Conservation (phyloP, 768 basidiomycete species). For the Psilocybe cyanescens region DNA sequence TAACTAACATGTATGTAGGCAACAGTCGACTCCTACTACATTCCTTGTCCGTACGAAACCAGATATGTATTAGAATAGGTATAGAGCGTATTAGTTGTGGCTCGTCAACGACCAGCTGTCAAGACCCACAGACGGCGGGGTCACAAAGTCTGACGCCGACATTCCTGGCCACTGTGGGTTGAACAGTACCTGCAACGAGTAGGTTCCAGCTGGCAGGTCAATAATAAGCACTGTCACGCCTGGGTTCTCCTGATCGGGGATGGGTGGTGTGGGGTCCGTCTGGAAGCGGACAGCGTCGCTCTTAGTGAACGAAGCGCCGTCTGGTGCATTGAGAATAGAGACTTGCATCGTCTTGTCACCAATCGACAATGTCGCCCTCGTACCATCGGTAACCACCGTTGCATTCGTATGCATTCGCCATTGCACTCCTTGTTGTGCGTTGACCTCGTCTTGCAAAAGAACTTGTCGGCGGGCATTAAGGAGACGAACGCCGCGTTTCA, state of each 20-base stretch:
- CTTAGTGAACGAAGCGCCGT: conserved; percentile 68
- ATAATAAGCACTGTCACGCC: conserved; percentile 83
- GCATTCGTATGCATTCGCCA: conserved; percentile 99
- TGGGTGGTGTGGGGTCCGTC: conserved; percentile 65
- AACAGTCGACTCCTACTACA: background rate
- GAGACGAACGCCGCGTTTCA: conserved; percentile 83
- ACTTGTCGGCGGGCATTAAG: conserved; percentile 88
- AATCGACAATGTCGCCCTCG: conserved; percentile 75
- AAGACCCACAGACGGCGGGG: conserved; percentile 72
- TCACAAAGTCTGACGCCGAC: conserved; percentile 59
- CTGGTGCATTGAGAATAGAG: conserved; percentile 65
- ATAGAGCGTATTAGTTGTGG: conserved; percentile 54
- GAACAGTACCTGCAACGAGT: conserved; percentile 85
- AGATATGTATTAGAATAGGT: conserved; percentile 15
- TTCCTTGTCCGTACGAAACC: conserved; percentile 10
- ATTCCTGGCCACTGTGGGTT: conserved; percentile 91
- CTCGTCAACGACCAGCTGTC: conserved; percentile 79
- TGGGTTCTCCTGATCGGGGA: conserved; percentile 72
- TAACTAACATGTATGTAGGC: background rate
- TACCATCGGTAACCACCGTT: conserved; percentile 59
- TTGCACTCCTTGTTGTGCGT: conserved; percentile 56
- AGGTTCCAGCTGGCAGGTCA: conserved; percentile 66
- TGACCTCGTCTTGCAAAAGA: conserved; percentile 92
- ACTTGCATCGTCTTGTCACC: conserved; percentile 71
- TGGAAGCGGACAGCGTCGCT: conserved; percentile 56